Evolutionary conservation across 2,329 filamentous ascomycete genomes (phyloP).

Genomic region (Paecilomyces dactylethromorphus): DNA sequence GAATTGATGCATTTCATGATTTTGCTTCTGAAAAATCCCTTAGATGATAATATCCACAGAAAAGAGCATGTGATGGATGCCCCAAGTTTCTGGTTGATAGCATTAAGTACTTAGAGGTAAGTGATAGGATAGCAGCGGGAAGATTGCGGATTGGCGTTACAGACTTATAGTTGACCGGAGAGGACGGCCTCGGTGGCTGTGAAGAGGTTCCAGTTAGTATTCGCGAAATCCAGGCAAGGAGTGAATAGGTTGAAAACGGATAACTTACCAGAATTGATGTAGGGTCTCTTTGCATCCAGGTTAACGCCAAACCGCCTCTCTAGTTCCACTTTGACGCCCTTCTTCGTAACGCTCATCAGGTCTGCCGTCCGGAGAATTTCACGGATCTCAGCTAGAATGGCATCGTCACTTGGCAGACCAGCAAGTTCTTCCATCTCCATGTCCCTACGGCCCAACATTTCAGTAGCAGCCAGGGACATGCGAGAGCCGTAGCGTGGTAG

Average conservation of each 20-base stretch:
- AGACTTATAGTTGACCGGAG: slow-evolving; percentile 61
- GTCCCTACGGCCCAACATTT: slow-evolving; percentile 62
- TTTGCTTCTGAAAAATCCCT: background rate
- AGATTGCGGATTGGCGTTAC: background rate
- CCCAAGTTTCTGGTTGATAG: background rate
- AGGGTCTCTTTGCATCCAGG: slow-evolving; percentile 80
- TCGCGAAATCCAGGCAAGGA: background rate
- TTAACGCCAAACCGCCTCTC: slow-evolving; percentile 83
- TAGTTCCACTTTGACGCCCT: slow-evolving; percentile 89
- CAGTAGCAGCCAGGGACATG: slow-evolving; percentile 73
- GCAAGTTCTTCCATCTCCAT: slow-evolving; percentile 69
- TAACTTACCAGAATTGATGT: slow-evolving; percentile 83
- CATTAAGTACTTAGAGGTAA: background rate
- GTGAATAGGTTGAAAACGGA: background rate
- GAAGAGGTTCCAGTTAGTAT: slow-evolving; percentile 18
- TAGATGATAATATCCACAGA: background rate
- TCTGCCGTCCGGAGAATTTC: slow-evolving; percentile 89
- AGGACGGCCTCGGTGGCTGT: slow-evolving; percentile 72
- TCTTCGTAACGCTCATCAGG: slow-evolving; percentile 97
- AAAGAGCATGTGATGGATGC: background rate
- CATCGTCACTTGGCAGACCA: slow-evolving; percentile 79
- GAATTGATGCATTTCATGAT: background rate
- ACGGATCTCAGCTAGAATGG: slow-evolving; percentile 84
- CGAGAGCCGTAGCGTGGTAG: slow-evolving; percentile 55
- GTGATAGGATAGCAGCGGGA: background rate